Evolutionary conservation across 306 rosid species (phyloP).

Genomic region (Ochetophila trinervis): DNA sequence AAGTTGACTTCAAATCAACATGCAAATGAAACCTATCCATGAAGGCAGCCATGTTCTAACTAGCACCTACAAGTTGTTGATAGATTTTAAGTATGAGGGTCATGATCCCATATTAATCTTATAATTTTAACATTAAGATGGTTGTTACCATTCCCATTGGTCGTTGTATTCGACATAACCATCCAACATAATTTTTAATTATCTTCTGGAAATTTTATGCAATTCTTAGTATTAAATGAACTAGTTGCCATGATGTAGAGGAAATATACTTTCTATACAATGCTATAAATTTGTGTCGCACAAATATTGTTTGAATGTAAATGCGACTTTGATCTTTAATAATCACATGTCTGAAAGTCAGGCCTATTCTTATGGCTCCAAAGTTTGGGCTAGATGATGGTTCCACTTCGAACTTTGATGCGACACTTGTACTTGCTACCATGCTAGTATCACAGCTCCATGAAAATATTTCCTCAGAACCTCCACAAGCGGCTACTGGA

Average conservation of each 20-base stretch:
- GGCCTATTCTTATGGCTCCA: constrained; percentile 95
- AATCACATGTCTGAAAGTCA: constrained; percentile 31
- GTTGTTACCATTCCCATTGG: background rate
- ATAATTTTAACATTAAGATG: background rate
- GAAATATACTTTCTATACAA: background rate
- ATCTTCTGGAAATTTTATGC: background rate
- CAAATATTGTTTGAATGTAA: background rate
- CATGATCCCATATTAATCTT: background rate
- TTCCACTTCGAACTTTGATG: constrained; percentile 76
- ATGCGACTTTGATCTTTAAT: background rate
- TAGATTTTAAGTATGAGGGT: no score
- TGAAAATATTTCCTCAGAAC: constrained; percentile 51
- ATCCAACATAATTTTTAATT: background rate
- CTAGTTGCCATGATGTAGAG: background rate
- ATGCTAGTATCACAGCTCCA: constrained; percentile 84
- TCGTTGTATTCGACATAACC: background rate
- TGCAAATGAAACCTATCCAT: background rate
- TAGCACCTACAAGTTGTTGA: no score
- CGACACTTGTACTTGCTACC: constrained; percentile 91
- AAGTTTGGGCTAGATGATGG: constrained; percentile 82
- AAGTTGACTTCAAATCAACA: background rate
- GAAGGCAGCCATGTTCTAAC: background rate
- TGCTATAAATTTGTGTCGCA: background rate
- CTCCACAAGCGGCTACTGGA: constrained; percentile 42
- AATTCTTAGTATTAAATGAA: background rate